Evolutionary conservation across 768 basidiomycete species (phyloP).

Genomic region (Floccularia luteovirens): DNA sequence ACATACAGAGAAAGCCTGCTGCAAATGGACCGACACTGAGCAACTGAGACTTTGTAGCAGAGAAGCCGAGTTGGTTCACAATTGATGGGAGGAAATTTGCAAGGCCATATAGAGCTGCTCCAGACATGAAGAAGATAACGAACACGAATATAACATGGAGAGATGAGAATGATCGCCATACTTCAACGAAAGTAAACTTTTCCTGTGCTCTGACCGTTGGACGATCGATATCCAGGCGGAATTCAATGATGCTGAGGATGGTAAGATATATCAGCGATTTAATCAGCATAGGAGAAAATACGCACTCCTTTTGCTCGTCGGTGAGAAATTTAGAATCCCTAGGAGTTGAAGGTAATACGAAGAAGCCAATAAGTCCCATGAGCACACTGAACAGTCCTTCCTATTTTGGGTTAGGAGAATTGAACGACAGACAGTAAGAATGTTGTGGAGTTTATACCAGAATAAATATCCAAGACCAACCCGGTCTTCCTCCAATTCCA

Average conservation of each 20-base stretch:
- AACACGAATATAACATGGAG: slow-evolving; percentile 26
- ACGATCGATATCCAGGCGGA: slow-evolving; percentile 22
- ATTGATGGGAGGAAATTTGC: slow-evolving; percentile 29
- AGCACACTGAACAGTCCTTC: slow-evolving; percentile 43
- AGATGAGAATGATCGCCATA: slow-evolving; percentile 19
- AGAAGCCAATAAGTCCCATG: slow-evolving; percentile 36
- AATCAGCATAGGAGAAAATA: not conserved
- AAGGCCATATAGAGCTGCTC: slow-evolving; percentile 25
- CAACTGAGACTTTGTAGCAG: slow-evolving; percentile 20
- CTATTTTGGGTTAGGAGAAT: slow-evolving; percentile 8
- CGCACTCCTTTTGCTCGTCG: slow-evolving; percentile 23
- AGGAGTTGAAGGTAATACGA: slow-evolving; percentile 25
- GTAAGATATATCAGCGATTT: not conserved
- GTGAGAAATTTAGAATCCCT: slow-evolving; percentile 20
- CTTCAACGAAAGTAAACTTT: slow-evolving; percentile 21
- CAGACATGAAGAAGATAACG: slow-evolving; percentile 25
- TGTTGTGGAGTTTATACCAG: slow-evolving; percentile 19
- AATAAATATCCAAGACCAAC: slow-evolving; percentile 62
- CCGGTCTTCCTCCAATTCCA: slow-evolving; percentile 38
- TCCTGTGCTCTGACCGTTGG: slow-evolving; percentile 20
- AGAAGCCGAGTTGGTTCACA: slow-evolving; percentile 27
- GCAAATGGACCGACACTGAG: slow-evolving; percentile 31
- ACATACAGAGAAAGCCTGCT: slow-evolving; percentile 24
- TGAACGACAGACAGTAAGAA: not conserved
- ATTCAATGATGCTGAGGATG: slow-evolving; percentile 15